These are phyloP conservation scores for Fusarium keratoplasticum DNA, from an alignment of 2,329 filamentous ascomycete genomes.

Conservation along the genomic window DNA sequence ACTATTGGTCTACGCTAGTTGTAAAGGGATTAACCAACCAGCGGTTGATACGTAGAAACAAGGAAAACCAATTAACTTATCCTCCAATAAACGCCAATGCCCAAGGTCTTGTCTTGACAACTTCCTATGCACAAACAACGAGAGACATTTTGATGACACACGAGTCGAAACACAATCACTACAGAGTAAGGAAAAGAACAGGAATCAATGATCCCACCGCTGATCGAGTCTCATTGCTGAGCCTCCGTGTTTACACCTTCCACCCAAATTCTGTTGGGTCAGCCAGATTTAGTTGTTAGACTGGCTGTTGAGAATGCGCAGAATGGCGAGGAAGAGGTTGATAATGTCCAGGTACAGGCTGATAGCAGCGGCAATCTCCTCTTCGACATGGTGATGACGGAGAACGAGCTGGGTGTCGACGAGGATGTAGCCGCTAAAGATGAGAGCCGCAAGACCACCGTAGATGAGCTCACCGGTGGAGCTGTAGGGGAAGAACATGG, in stretches of 20 bases:
- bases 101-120: background rate
- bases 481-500: conserved; percentile 86
- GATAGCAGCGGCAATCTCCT: conserved; percentile 96
- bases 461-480: conserved; percentile 88
- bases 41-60: background rate
- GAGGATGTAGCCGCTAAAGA: conserved; percentile 95
- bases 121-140: background rate
- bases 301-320: conserved; percentile 96
- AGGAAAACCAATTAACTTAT: background rate
- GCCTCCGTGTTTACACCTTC: background rate
- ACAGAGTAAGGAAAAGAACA: background rate
- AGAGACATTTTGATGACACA: conserved; percentile 7
- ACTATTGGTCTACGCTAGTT: background rate
- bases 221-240: background rate
- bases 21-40: background rate
- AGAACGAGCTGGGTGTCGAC: conserved; percentile 97
- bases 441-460: conserved; percentile 81
- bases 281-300: conserved; percentile 77
- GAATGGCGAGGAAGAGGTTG: conserved; percentile 95
- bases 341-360: conserved; percentile 96
- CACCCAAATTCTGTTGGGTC: background rate
- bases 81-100: conserved; percentile 19
- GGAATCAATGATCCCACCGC: background rate
- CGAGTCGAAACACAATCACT: conserved; percentile 6
- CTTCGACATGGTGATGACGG: conserved; percentile 96